Percentiles rank a stretch among this genome's conserved stretches.
Conservation (phyloP, 306 rosid species). For the Corylus americana region DNA sequence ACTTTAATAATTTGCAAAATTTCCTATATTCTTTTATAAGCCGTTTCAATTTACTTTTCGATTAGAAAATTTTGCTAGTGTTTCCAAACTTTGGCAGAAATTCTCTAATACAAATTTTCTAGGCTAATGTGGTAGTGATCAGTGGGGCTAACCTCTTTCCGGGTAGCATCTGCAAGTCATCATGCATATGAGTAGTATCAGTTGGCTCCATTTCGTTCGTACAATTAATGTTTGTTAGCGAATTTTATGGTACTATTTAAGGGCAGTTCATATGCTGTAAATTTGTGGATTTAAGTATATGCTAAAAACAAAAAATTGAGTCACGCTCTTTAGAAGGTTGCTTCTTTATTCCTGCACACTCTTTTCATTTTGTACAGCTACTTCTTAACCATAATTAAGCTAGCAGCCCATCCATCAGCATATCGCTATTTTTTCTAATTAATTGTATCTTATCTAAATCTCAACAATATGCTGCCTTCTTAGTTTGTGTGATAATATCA, state of each 20-base stretch:
- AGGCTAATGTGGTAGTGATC: neutral
- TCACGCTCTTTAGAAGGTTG: conserved; percentile 12
- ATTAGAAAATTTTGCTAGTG: neutral
- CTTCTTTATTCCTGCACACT: conserved; percentile 32
- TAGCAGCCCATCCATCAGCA: neutral
- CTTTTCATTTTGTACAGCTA: conserved; percentile 37
- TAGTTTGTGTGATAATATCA: neutral
- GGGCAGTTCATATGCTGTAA: neutral
- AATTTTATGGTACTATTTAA: conserved; percentile 5
- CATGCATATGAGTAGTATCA: conserved; percentile 11
- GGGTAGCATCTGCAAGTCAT: conserved; percentile 26
- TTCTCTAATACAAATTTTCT: neutral
- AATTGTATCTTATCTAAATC: neutral
- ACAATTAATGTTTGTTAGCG: neutral
- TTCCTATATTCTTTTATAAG: neutral
- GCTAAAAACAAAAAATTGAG: neutral
- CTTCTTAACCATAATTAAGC: conserved; percentile 32
- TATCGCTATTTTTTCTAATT: neutral
- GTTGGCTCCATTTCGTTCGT: conserved; percentile 40
- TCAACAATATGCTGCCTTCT: neutral
- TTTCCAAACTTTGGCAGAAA: neutral
- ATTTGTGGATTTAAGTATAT: neutral
- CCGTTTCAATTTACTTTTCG: neutral
- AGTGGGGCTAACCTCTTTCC: conserved; percentile 43
- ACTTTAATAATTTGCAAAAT: neutral